phyloP scores from a whole-genome alignment of 1,284 basidiomycete species.

The Anthracocystis panici-leucophaei region DNA sequence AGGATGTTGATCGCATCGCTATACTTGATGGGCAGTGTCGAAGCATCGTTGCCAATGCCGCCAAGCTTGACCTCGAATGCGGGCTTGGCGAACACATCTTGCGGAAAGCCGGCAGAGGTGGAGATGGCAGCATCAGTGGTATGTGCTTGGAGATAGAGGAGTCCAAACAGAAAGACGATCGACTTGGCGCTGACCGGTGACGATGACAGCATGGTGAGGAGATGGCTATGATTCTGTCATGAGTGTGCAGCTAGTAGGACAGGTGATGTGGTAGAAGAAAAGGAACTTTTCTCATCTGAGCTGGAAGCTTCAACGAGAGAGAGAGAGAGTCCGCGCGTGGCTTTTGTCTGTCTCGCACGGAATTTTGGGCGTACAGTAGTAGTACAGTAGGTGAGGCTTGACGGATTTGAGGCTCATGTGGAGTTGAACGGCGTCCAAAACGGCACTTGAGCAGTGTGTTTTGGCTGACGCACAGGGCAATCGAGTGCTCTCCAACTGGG shows the following conservation, averaged over 20 bases:
- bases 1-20: conserved; percentile 32
- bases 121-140: conserved; percentile 32
- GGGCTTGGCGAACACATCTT: conserved; percentile 48
- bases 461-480: conserved; percentile 16
- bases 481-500: background rate
- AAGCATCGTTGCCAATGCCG: background rate
- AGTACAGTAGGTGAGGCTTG: background rate
- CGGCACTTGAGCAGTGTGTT: conserved; percentile 8
- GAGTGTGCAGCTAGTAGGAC: background rate
- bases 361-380: background rate
- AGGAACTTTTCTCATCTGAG: conserved; percentile 1
- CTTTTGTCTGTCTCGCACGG: conserved; percentile 22
- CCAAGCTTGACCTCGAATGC: conserved; percentile 37
- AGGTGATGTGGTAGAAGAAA: background rate
- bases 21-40: conserved; percentile 33
- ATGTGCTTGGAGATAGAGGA: conserved; percentile 30
- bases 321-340: conserved; percentile 8
- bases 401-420: conserved; percentile 10
- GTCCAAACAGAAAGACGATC: conserved; percentile 28
- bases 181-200: conserved; percentile 24
- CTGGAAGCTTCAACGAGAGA: conserved; percentile 19
- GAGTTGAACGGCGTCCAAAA: conserved; percentile 11
- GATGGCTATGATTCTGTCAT: background rate
- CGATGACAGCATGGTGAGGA: conserved; percentile 9
- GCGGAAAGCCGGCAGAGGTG: conserved; percentile 40